Conservation (phyloP, 169 alveolate genomes). For the Eimeria maxima region DNA sequence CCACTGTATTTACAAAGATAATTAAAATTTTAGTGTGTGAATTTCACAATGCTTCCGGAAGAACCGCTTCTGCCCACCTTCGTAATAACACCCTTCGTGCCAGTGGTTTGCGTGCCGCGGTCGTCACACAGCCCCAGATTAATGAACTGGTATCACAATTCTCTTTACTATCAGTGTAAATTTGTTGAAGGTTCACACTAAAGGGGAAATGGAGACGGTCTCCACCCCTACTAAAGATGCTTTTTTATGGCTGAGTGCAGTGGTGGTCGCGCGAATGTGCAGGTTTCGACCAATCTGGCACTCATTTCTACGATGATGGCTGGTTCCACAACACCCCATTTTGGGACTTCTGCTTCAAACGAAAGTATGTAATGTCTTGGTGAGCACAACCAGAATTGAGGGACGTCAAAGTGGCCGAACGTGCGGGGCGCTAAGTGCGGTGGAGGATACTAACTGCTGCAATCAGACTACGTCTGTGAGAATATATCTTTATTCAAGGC, state of each 20-base stretch:
- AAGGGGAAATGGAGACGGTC: neutral
- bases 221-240: neutral
- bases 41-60: neutral
- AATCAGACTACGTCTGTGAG: neutral
- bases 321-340: neutral
- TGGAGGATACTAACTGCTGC: neutral
- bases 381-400: neutral
- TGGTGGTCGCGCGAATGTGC: neutral
- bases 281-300: neutral
- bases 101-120: slow-evolving; percentile 1
- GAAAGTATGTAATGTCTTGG: neutral
- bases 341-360: neutral
- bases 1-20: neutral
- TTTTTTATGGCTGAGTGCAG: neutral
- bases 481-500: neutral
- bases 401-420: neutral
- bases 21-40: neutral
- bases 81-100: neutral
- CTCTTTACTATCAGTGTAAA: neutral
- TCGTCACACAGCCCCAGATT: neutral
- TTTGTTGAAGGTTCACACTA: neutral
- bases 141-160: neutral
- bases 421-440: neutral
- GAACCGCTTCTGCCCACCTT: neutral
- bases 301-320: neutral